A percentile compares a stretch with the other conserved stretches of the same genome.
Evolutionary conservation across 768 basidiomycete genomes (phyloP).

Genomic region (Boletellus ananas): DNA sequence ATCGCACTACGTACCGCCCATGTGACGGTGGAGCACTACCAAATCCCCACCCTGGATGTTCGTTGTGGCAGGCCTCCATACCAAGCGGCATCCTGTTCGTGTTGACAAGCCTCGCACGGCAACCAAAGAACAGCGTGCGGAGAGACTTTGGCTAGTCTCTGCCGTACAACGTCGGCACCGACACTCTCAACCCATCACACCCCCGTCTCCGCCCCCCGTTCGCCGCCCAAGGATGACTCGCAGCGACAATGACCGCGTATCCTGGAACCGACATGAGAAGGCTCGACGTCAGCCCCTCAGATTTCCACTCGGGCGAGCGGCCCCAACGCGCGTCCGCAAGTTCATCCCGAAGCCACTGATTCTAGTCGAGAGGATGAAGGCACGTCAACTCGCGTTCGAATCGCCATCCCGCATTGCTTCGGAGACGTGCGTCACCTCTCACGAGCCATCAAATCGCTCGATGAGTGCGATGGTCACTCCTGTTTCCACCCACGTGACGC

Average conservation of each 20-base stretch:
- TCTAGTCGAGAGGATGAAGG: conserved; percentile 24
- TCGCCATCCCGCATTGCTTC: not conserved
- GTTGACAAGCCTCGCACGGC: not conserved
- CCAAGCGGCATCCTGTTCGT: conserved; percentile 16
- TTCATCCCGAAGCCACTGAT: conserved; percentile 25
- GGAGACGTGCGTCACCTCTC: not conserved
- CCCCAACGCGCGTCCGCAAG: conserved; percentile 7
- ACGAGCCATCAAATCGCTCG: not conserved
- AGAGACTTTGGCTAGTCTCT: not conserved
- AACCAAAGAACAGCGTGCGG: not conserved
- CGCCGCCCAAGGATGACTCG: conserved; percentile 2
- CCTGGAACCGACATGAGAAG: not conserved
- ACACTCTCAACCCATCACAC: not conserved
- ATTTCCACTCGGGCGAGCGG: not conserved
- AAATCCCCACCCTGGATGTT: conserved; percentile 16
- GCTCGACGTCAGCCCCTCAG: not conserved
- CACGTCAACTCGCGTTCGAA: conserved; percentile 5
- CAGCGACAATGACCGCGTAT: not conserved
- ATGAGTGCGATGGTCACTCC: not conserved
- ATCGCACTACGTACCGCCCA: conserved; percentile 7
- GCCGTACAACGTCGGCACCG: not conserved
- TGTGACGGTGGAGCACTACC: conserved; percentile 14
- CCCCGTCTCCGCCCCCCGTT: not conserved
- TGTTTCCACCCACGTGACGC: conserved; percentile 4
- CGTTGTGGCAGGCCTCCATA: conserved; percentile 20